Evolutionary conservation across 768 basidiomycete genomes (phyloP), one percentile per base, ranked within the genome.

Genomic region (Gymnopilus dilepis): DNA sequence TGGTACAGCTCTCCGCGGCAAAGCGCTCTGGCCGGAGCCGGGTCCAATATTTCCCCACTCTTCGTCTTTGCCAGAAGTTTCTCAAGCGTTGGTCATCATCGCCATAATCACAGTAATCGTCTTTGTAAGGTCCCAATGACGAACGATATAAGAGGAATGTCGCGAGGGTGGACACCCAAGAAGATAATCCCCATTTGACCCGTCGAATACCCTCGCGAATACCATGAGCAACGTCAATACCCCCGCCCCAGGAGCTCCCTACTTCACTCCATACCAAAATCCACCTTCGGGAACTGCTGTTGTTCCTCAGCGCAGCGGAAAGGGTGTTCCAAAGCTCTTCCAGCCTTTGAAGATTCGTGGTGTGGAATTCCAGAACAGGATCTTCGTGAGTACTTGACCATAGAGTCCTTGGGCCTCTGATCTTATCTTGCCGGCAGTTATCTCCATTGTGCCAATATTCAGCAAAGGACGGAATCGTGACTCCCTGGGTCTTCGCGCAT

Each of bases 391-490:
- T 65, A n/a, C n/a, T n/a, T n/a, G n/a, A n/a, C n/a, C n/a, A n/a
- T n/a, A n/a, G n/a, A n/a, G 24, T 6, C 41, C 51, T 7, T 19
- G 28, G 21, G 34, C 3, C 15, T 51, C 57, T 33, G 17, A 33
- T n/a, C 28, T 24, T 28, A 13, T 30, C 6, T 58, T 41, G 30
- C 33, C 37, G 37, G 21, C 56, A 82, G 81, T 59, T 87, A 37
- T 82, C 86, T 11, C 86, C 87, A 0, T 69, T 88, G 31, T 84
- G 86, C 69, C 86, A 88, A 70, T 88, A 87, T 70, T 87, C 84
- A 26, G 76, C 84, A 0, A 71, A 84, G 30, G 72, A 86, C 74
- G 87, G 86, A 30, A 74, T 68, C 65, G 42, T 82, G 8, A 82
- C 82, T 0, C 69, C 81, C 21, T 89, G 87, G 86, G 86, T 88